Conservation (phyloP, 768 basidiomycete genomes). For the Lentinula boryana region DNA sequence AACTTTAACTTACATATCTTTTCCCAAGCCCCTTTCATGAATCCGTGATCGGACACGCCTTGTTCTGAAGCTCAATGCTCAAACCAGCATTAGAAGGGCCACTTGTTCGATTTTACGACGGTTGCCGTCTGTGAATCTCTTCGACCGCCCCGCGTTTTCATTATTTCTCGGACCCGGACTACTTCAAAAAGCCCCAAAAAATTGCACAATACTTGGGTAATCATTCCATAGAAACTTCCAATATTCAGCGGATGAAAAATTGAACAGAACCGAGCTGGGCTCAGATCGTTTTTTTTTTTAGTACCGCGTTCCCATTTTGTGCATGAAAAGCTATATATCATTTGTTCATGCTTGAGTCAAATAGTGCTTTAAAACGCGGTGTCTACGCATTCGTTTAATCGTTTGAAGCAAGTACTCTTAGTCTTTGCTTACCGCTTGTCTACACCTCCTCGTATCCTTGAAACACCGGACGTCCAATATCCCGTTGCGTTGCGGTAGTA, state of each 20-base stretch:
- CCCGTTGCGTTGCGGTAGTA: neutral
- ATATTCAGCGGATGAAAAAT: neutral
- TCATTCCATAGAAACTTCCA: neutral
- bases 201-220: neutral
- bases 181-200: neutral
- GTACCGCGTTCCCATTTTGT: neutral
- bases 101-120: neutral
- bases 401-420: neutral
- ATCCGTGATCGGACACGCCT: neutral
- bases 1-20: neutral
- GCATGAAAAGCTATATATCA: neutral
- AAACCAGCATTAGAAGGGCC: neutral
- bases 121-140: neutral
- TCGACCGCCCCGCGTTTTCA: neutral
- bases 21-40: neutral
- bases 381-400: neutral
- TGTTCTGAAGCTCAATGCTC: neutral
- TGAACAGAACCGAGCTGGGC: neutral
- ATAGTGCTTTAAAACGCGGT: neutral
- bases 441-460: neutral
- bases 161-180: neutral
- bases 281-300: neutral
- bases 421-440: neutral
- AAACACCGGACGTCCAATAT: neutral
- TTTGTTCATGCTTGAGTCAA: neutral